phyloP scores from a whole-genome alignment of 768 basidiomycete genomes.

The Russula virescens region DNA sequence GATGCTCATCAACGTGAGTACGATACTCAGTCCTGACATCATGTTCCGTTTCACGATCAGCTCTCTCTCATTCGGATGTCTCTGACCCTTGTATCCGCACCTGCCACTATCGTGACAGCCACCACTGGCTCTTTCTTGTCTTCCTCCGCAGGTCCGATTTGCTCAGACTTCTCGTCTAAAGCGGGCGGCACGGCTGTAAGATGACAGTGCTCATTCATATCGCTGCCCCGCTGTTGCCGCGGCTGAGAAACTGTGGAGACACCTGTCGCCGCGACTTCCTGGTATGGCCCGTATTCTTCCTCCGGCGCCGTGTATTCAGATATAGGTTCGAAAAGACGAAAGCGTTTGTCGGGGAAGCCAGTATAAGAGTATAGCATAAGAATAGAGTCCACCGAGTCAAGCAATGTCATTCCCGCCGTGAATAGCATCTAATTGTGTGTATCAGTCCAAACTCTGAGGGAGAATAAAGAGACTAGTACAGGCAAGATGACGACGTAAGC shows the following conservation, averaged over 20 bases:
- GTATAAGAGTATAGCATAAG: conserved; percentile 89
- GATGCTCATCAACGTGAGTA: conserved; percentile 78
- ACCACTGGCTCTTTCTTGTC: background rate
- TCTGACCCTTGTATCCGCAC: background rate
- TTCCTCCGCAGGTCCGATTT: background rate
- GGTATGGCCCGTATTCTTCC: background rate
- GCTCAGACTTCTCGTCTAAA: background rate
- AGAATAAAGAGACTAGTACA: conserved; percentile 39
- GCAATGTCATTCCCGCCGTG: conserved; percentile 82
- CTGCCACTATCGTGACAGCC: background rate
- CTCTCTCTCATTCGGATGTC: conserved; percentile 10
- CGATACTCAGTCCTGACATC: conserved; percentile 75
- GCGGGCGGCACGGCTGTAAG: background rate
- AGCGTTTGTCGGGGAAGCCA: conserved; percentile 51
- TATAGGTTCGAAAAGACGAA: conserved; percentile 40
- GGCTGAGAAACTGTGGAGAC: background rate
- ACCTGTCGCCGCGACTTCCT: background rate
- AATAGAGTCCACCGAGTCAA: conserved; percentile 81
- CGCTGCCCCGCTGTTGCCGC: no score
- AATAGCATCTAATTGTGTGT: conserved; percentile 56
- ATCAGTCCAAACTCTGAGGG: background rate
- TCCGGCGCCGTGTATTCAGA: background rate
- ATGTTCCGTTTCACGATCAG: conserved; percentile 41
- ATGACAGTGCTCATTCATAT: no score
- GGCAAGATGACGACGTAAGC: conserved; percentile 73